These are phyloP conservation scores for Penicillium sp. DNA, from an alignment of 2,329 filamentous ascomycete species.

Conservation along the genomic window DNA sequence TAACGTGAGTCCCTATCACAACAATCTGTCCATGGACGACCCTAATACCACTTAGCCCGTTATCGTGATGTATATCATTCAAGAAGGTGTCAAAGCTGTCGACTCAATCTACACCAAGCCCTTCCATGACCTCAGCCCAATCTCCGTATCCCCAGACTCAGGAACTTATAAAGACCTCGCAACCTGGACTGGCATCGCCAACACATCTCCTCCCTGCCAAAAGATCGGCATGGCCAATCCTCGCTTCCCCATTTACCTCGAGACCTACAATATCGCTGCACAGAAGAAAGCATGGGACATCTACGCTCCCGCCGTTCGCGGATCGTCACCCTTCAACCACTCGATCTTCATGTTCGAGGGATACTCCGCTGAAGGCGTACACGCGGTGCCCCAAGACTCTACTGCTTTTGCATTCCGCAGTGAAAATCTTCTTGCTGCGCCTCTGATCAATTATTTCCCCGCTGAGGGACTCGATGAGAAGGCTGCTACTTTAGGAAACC, in stretches of 20 bases:
- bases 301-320: slow-evolving; percentile 34
- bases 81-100: slow-evolving; percentile 40
- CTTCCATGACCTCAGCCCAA: slow-evolving; percentile 44
- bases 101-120: slow-evolving; percentile 43
- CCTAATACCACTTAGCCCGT: slow-evolving; percentile 21
- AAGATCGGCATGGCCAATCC: slow-evolving; percentile 43
- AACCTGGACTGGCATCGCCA: slow-evolving; percentile 43
- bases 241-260: slow-evolving; percentile 47
- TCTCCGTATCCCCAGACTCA: slow-evolving; percentile 29
- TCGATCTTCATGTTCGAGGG: slow-evolving; percentile 58
- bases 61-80: slow-evolving; percentile 32
- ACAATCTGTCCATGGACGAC: background rate
- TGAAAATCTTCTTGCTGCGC: slow-evolving; percentile 43
- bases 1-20: slow-evolving; percentile 15
- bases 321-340: slow-evolving; percentile 33
- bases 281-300: slow-evolving; percentile 39
- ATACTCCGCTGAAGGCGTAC: slow-evolving; percentile 50
- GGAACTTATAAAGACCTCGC: slow-evolving; percentile 50
- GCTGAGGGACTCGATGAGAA: slow-evolving; percentile 20
- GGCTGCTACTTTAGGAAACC: slow-evolving; percentile 28
- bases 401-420: slow-evolving; percentile 49
- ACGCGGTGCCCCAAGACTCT: slow-evolving; percentile 33
- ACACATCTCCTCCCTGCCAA: slow-evolving; percentile 42
- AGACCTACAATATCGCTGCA: slow-evolving; percentile 39
- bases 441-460: slow-evolving; percentile 30